phyloP scores from a whole-genome alignment of 2,329 filamentous ascomycete genomes.

The Whalleya microplaca region DNA sequence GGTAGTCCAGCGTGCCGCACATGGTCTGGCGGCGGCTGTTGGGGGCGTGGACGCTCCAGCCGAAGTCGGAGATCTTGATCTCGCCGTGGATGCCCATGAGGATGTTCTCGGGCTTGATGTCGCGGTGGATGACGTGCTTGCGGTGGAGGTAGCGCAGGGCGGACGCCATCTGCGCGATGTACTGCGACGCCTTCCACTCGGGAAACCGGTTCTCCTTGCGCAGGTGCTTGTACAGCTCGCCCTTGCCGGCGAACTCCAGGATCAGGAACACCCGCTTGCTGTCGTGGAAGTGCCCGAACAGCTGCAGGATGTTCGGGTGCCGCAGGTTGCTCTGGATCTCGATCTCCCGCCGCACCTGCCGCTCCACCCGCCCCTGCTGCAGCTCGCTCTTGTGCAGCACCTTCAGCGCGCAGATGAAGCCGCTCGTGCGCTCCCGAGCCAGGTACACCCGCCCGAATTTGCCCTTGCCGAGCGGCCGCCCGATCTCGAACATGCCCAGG shows the following conservation, averaged over 20 bases:
- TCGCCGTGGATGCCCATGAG: slow-evolving; percentile 94
- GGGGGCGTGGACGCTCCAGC: slow-evolving; percentile 96
- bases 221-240: slow-evolving; percentile 86
- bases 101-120: slow-evolving; percentile 98
- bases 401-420: slow-evolving; percentile 86
- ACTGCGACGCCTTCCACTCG: slow-evolving; percentile 85
- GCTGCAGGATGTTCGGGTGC: slow-evolving; percentile 81
- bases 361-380: slow-evolving; percentile 77
- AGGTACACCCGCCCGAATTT: slow-evolving; percentile 89
- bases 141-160: slow-evolving; percentile 89
- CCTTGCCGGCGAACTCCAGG: slow-evolving; percentile 82
- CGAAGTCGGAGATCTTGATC: slow-evolving; percentile 98
- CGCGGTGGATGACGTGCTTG: slow-evolving; percentile 96
- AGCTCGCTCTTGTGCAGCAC: slow-evolving; percentile 85
- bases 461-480: slow-evolving; percentile 81
- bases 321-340: slow-evolving; percentile 88
- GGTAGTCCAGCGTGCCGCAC: slow-evolving; percentile 96
- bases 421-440: slow-evolving; percentile 75
- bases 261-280: slow-evolving; percentile 87
- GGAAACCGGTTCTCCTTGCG: slow-evolving; percentile 78
- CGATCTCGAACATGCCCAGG: slow-evolving; percentile 93
- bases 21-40: slow-evolving; percentile 93
- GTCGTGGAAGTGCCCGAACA: slow-evolving; percentile 89
- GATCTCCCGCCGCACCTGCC: slow-evolving; percentile 85
- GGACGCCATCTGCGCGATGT: slow-evolving; percentile 88